Conservation (phyloP, 805 yeast genomes). For the Groenewaldozyma tartarivorans region DNA sequence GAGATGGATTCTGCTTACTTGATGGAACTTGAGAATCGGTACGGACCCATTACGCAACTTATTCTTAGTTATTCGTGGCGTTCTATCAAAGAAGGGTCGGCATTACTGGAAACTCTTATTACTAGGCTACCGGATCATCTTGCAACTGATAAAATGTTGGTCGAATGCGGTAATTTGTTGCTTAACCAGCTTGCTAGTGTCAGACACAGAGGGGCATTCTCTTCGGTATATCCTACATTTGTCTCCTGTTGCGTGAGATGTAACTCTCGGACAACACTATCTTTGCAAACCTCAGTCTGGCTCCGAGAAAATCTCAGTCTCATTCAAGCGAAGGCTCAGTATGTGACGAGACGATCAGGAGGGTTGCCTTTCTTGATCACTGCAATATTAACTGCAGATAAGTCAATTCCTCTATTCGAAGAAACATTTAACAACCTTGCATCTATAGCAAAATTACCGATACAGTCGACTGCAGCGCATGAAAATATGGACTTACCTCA, state of each 20-base stretch:
- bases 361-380: conserved; percentile 78
- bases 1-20: conserved; percentile 20
- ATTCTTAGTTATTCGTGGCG: conserved; percentile 72
- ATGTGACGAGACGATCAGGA: conserved; percentile 83
- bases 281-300: conserved; percentile 46
- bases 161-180: conserved; percentile 42
- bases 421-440: conserved; percentile 44
- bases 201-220: conserved; percentile 86
- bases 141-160: conserved; percentile 24
- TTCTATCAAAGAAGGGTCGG: conserved; percentile 66
- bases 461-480: conserved; percentile 37
- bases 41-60: conserved; percentile 32
- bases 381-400: conserved; percentile 54
- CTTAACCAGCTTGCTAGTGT: conserved; percentile 61
- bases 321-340: conserved; percentile 49
- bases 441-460: conserved; percentile 44
- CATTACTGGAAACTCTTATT: conserved; percentile 41
- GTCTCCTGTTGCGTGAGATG: conserved; percentile 57
- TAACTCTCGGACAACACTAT: conserved; percentile 25
- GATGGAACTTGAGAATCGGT: conserved; percentile 18
- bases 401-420: conserved; percentile 32
- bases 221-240: conserved; percentile 78
- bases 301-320: conserved; percentile 43
- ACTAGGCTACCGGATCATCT: conserved; percentile 20
- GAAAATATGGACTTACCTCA: conserved; percentile 71